These are phyloP conservation scores for Globisporangium parvum DNA, from an alignment of 352 stramenopile genomes.

Conservation along the genomic window DNA sequence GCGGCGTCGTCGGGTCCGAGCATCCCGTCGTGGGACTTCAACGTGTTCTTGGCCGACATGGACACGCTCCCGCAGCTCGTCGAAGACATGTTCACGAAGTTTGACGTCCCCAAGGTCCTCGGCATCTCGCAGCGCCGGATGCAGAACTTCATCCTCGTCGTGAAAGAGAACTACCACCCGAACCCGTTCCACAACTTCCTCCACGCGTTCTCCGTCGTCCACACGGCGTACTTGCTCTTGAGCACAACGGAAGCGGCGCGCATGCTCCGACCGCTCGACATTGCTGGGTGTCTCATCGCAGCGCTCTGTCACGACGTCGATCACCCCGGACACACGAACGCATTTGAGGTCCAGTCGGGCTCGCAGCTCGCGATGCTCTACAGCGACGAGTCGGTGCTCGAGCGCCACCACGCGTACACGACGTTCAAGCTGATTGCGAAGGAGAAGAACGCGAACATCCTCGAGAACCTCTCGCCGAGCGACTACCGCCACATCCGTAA, in stretches of 20 bases:
- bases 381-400: constrained; percentile 86
- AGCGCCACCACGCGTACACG: constrained; percentile 85
- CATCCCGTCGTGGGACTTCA: constrained; percentile 70
- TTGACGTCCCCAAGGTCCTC: constrained; percentile 58
- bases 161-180: constrained; percentile 81
- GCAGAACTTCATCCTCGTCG: constrained; percentile 74
- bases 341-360: constrained; percentile 78
- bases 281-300: constrained; percentile 79
- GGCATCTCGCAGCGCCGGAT: constrained; percentile 47
- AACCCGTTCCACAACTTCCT: constrained; percentile 91
- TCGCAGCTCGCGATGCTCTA: constrained; percentile 83
- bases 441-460: constrained; percentile 80
- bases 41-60: constrained; percentile 61
- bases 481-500: constrained; percentile 84
- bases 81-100: constrained; percentile 75
- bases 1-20: constrained; percentile 6
- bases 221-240: constrained; percentile 80
- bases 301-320: constrained; percentile 89
- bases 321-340: constrained; percentile 87
- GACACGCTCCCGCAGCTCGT: constrained; percentile 47
- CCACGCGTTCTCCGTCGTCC: constrained; percentile 86
- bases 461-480: constrained; percentile 61
- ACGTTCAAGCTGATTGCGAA: constrained; percentile 85
- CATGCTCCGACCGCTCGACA: constrained; percentile 79
- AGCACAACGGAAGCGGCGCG: constrained; percentile 58